These are phyloP conservation scores for Pugionium dolabratum DNA, from an alignment of 345 rosid genomes.

Conservation along the genomic window DNA sequence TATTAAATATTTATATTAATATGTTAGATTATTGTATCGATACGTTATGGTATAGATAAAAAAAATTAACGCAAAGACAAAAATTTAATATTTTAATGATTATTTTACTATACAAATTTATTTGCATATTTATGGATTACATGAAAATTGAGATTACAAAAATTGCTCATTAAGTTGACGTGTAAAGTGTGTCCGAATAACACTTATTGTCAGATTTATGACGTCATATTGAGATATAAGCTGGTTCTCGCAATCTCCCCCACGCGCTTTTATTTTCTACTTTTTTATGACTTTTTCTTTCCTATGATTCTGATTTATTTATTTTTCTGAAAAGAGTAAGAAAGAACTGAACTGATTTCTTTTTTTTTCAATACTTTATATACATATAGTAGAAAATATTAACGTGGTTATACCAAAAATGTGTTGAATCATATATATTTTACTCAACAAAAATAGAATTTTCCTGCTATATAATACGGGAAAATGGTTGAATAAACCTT, in stretches of 20 bases:
- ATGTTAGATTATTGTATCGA: no score
- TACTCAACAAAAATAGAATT: slow-evolving; percentile 12
- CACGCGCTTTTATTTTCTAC: not conserved
- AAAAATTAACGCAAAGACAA: no score
- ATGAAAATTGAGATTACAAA: not conserved
- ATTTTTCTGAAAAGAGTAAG: slow-evolving; percentile 5
- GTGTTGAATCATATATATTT: slow-evolving; percentile 24
- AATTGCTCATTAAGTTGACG: not conserved
- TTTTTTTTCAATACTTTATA: not conserved
- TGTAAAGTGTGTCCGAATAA: slow-evolving; percentile 22
- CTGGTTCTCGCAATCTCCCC: not conserved
- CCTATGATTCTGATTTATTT: slow-evolving; percentile 2
- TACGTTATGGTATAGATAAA: no score
- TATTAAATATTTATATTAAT: no score
- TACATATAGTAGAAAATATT: not conserved
- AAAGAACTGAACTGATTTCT: slow-evolving; percentile 19
- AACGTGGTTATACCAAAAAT: slow-evolving; percentile 22
- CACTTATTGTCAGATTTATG: slow-evolving; percentile 31
- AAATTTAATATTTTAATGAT: no score
- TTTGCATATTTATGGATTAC: no score
- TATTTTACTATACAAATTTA: no score
- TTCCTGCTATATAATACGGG: not conserved
- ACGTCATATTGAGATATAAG: slow-evolving; percentile 29
- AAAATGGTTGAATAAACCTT: not conserved
- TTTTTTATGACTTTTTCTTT: not conserved